phyloP scores from a whole-genome alignment of 1,284 basidiomycete genomes.

The Calocybe gambosa region DNA sequence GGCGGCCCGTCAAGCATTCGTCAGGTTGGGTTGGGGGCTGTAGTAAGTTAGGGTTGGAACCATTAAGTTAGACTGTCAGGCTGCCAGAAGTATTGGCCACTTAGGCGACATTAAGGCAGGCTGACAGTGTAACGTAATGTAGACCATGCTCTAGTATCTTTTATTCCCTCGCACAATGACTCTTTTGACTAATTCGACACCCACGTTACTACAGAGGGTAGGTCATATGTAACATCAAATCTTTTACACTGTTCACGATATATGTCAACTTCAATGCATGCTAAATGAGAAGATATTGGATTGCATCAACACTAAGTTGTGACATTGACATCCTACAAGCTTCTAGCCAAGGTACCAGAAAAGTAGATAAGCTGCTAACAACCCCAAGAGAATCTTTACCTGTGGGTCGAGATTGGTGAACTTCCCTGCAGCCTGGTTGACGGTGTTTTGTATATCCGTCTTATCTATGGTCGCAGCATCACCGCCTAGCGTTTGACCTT shows the following conservation, averaged over 20 bases:
- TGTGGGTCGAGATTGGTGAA: slow-evolving; percentile 56
- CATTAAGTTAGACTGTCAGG: slow-evolving; percentile 14
- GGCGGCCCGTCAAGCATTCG: slow-evolving; percentile 45
- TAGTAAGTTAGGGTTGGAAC: slow-evolving; percentile 18
- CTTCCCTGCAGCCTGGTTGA: slow-evolving; percentile 28
- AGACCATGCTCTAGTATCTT: slow-evolving; percentile 5
- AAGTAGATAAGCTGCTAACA: slow-evolving; percentile 56
- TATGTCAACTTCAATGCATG: not conserved
- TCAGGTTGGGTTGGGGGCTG: slow-evolving; percentile 39
- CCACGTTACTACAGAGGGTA: not conserved
- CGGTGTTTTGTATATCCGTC: slow-evolving; percentile 26
- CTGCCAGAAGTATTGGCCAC: slow-evolving; percentile 10
- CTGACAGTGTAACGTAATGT: slow-evolving; percentile 17
- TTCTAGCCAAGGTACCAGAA: slow-evolving; percentile 52
- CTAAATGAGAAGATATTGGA: not conserved
- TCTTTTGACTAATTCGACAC: not conserved
- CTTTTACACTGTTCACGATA: not conserved
- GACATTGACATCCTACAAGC: not conserved
- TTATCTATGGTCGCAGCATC: slow-evolving; percentile 29
- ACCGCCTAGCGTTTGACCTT: slow-evolving; percentile 64
- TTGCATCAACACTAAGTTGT: not conserved
- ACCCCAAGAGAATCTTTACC: slow-evolving; percentile 52
- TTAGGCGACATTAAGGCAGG: slow-evolving; percentile 10
- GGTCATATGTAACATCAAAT: not conserved
- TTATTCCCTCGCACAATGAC: not conserved